Conservation (phyloP, 768 basidiomycete genomes). For the Psilocybe sp. region DNA sequence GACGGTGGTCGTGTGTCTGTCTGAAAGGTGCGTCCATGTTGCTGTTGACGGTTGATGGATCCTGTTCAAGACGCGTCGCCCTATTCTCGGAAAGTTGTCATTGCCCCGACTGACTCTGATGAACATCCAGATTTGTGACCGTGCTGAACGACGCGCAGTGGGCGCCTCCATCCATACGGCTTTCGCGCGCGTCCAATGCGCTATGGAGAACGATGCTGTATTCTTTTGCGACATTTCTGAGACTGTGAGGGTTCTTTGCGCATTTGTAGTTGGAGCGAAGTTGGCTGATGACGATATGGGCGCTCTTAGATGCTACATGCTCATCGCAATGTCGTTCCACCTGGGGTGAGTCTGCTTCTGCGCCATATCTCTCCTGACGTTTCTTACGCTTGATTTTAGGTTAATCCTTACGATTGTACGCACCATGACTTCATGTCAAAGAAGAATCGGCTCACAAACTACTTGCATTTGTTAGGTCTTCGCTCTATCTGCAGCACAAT, state of each 20-base stretch:
- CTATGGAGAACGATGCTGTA: slow-evolving; percentile 56
- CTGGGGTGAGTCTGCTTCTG: slow-evolving; percentile 49
- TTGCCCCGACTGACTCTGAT: background rate
- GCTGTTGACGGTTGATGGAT: background rate
- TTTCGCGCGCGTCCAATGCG: slow-evolving; percentile 42
- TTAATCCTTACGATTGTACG: slow-evolving; percentile 50
- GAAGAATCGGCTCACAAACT: background rate
- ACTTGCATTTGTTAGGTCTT: slow-evolving; percentile 39
- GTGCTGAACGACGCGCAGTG: slow-evolving; percentile 47
- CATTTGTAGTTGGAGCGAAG: background rate
- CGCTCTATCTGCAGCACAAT: slow-evolving; percentile 56
- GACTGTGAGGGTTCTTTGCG: slow-evolving; percentile 49
- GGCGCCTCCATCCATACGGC: slow-evolving; percentile 36
- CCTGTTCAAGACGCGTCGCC: background rate
- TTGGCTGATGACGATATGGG: background rate
- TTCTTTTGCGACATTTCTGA: slow-evolving; percentile 51
- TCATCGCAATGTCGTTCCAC: slow-evolving; percentile 70
- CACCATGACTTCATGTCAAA: background rate
- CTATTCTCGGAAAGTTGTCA: background rate
- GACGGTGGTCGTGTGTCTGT: slow-evolving; percentile 44
- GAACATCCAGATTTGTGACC: slow-evolving; percentile 42
- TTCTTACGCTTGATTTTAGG: slow-evolving; percentile 23
- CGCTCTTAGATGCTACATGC: slow-evolving; percentile 59
- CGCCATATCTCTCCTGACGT: background rate
- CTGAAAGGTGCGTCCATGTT: slow-evolving; percentile 49